phyloP scores from a whole-genome alignment of 768 basidiomycete species.

The Calocybe gangraenosa region DNA sequence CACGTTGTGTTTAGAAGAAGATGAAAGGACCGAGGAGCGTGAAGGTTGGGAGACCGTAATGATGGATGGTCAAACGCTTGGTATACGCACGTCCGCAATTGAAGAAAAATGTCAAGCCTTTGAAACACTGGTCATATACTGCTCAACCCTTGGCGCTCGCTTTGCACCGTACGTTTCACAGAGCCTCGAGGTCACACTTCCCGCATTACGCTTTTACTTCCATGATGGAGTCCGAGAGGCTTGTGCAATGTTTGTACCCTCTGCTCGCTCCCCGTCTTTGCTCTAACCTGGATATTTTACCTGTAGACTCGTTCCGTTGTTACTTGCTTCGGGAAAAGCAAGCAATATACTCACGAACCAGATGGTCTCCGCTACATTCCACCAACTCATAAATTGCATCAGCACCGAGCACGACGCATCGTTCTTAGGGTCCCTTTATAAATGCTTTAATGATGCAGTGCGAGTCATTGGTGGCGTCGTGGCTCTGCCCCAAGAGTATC shows the following conservation, averaged over 20 bases:
- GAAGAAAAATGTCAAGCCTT: conserved; percentile 89
- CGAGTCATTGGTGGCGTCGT: conserved; percentile 52
- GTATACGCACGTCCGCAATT: conserved; percentile 74
- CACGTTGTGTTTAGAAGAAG: conserved; percentile 46
- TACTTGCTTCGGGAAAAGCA: conserved; percentile 63
- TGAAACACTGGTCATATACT: conserved; percentile 81
- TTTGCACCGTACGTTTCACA: conserved; percentile 75
- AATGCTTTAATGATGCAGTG: conserved; percentile 59
- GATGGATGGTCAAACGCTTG: conserved; percentile 73
- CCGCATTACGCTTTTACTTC: conserved; percentile 70
- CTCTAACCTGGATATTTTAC: background rate
- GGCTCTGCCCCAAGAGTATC: conserved; percentile 51
- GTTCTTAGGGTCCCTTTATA: conserved; percentile 75
- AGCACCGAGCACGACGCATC: conserved; percentile 68
- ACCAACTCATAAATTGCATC: conserved; percentile 60
- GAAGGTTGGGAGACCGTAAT: conserved; percentile 79
- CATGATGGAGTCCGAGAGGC: conserved; percentile 85
- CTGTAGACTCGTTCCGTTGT: conserved; percentile 66
- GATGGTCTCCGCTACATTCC: conserved; percentile 67
- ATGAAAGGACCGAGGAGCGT: conserved; percentile 49
- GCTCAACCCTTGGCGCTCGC: conserved; percentile 57
- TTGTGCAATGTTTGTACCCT: conserved; percentile 57
- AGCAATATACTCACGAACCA: conserved; percentile 60
- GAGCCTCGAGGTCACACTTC: conserved; percentile 67
- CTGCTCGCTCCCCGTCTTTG: background rate